Evolutionary conservation across 1,284 basidiomycete genomes (phyloP), one percentile per base, ranked within the genome.

Genomic region (Boletus subluridellus): DNA sequence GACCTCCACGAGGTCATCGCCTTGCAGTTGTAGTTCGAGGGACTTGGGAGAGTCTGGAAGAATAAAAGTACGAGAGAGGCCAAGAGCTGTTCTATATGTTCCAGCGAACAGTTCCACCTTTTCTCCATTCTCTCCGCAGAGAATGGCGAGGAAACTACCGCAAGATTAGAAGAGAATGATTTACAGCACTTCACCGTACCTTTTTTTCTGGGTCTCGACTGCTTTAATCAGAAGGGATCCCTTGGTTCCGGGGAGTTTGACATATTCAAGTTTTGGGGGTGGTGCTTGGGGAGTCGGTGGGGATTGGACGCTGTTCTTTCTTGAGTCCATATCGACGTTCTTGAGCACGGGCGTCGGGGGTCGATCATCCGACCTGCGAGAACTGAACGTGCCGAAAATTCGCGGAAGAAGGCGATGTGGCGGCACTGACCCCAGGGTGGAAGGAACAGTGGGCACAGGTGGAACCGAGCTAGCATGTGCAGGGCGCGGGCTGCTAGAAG

Each of bases 61-160:
- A 62, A 94, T 94, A 71, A 94, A 94, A 2, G 92, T 94, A 45
- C 92, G 82, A 24, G 87, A 90, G 42, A 90, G 80, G 1, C 89
- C 88, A 10, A 91, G 80, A 3, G 91, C 89, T 24, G 89, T 90
- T 48, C 87, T 80, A 65, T 90, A 92, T 14, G 90, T 92, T 35
- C 90, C 92, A 35, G 92, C 92, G 72, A 94, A 94, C 5, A 94
- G 77, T 67, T 94, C 92, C 52, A 94, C 91, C 67, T 94, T 91
- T 75, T 94, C 92, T n/a, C 91, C 92, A 63, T 85, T 88, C 42
- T 94, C 92, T n/a, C 92, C 92, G 64, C 92, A 94, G 0, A 94
- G 80, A 65, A 94, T 94, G 6, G 92, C 92, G 32, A 94, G 80
- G 76, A 93, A 93, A 70, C 90, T 93, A 61, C 0, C n/a, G 39